A percentile compares a stretch with the other conserved stretches of the same genome.
These are phyloP conservation scores for Hypoxylon sp. DNA, from an alignment of 2,329 filamentous ascomycete genomes.

Conservation along the genomic window DNA sequence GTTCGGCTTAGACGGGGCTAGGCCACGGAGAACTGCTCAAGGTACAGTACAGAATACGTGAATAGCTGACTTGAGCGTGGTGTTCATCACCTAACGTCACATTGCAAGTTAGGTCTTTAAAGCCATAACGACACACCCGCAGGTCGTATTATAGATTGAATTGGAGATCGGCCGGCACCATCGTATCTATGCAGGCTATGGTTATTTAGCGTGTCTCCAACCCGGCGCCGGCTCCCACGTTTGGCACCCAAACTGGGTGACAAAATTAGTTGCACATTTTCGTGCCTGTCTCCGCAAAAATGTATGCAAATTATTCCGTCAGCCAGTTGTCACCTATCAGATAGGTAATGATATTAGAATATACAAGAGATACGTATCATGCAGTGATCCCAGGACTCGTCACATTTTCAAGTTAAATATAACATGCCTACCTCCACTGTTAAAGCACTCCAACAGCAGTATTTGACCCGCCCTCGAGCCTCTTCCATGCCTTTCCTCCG, in stretches of 20 bases:
- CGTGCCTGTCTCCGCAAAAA: too few species aligned
- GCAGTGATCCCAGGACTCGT: not conserved
- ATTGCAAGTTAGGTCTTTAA: conserved; percentile 28
- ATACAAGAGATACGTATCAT: not conserved
- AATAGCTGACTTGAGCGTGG: conserved; percentile 7
- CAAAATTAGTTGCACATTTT: too few species aligned
- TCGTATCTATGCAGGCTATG: conserved; percentile 18
- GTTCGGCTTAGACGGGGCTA: conserved; percentile 18
- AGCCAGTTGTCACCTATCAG: too few species aligned
- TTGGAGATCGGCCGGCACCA: conserved; percentile 32
- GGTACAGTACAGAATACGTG: not conserved
- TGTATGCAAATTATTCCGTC: too few species aligned
- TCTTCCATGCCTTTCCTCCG: conserved; percentile 9
- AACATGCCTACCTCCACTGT: not conserved
- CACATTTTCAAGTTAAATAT: conserved; percentile 6
- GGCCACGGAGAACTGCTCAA: not conserved
- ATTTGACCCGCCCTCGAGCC: conserved; percentile 15
- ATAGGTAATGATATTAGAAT: conserved; percentile 5
- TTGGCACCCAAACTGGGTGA: too few species aligned
- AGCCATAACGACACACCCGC: conserved; percentile 17
- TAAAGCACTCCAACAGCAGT: not conserved
- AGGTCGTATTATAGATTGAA: conserved; percentile 39
- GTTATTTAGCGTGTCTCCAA: conserved; percentile 11
- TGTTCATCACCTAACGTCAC: conserved; percentile 22
- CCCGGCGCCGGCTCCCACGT: conserved; percentile 2